Evolutionary conservation across 768 basidiomycete species (phyloP), one percentile per base, ranked within the genome.

Genomic region (Collybia mongolica): DNA sequence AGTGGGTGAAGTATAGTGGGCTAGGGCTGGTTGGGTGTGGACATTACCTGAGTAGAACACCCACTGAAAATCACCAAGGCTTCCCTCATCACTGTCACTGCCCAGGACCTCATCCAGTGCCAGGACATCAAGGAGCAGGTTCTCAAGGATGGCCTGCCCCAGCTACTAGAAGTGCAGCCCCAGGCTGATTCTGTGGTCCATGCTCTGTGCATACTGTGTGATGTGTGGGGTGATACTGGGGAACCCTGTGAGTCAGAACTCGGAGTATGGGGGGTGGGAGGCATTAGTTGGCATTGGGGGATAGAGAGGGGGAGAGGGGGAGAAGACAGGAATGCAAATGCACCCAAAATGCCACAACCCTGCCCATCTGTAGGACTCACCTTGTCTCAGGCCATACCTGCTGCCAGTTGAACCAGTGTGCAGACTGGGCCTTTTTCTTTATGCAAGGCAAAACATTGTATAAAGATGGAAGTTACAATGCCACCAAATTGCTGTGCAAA

Each of bases 151-250:
- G 0, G 79, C 80, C 11, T 92, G 76, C 14, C 92, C 92, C 0
- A 91, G 91, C 24, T 85, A 82, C 57, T 93, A 78, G 79, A 90
- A 93, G 60, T 90, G 80, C 1, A 82, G 79, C 1, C 90, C 90
- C 5, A 90, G 63, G 37, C 82, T 81, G 24, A 69, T 76, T 7
- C 49, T 42, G 1, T 72, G 75, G 54, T 86, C 79, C 2, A 60
- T 67, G 0, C 87, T 86, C 60, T 85, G 84, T 1, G 79, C 73
- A 60, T 84, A 91, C 2, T 70, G 72, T 7, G 78, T 76, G 52
- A 93, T 86, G 12, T 81, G 67, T 0, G 79, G 74, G 1, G 79
- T 77, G 23, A 85, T 64, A 1, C 75, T 63, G 0, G 88, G 88
- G 58, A 80, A 82, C 32, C 71, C 57, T 2, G 83, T 70, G 5